Base-by-base conservation (phyloP, 257 asterid species). In the Ophiorrhiza pumila region DNA sequence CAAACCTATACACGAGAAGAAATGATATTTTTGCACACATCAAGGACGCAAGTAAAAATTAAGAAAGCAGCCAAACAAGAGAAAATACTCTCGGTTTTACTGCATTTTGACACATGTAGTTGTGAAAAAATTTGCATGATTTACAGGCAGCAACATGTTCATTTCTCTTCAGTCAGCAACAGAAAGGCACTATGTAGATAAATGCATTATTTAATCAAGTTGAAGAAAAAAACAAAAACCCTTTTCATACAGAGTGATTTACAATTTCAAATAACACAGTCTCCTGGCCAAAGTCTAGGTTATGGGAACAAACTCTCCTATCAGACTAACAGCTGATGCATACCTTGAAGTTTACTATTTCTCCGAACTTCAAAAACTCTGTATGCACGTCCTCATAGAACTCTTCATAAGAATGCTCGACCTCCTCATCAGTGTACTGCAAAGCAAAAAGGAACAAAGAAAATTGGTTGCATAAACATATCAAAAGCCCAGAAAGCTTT, bases 321-420 rank as follows among this genome's bases (percentile, higher is more conserved):
- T 35, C 12, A 69, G 12, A 17, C 47, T 31, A 27, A 13, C 29
- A 66, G 56, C 69, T 27, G 71, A 56, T 57, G 39, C 62, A 50
- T 84, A 94, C 99, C 99, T 94, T 94, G 87, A 94, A 90, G 87
- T 94, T 94, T 52, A 91, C 79, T 65, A 94, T 84, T 84, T 90
- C 99, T 74, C 99, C 99, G 47, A 88, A 94, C 81, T 91, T 94
- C 90, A 91, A 83, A 79, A 94, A 91, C 76, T 94, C 98, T 22
- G 99, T 91, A 80, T 94, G 99, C 72, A 94, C 99, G 68, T 94
- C 98, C 87, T 94, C 97, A 69, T 94, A 94, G 72, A 91, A 94
- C 81, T 91, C 99, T 86, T 94, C 99, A 76, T 86, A 94, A 76
- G 91, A 85, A 71, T 34, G 87, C 56, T 94, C 97, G 71, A 86